phyloP scores from a whole-genome alignment of 345 rosid genomes.

The Dimocarpus longan region DNA sequence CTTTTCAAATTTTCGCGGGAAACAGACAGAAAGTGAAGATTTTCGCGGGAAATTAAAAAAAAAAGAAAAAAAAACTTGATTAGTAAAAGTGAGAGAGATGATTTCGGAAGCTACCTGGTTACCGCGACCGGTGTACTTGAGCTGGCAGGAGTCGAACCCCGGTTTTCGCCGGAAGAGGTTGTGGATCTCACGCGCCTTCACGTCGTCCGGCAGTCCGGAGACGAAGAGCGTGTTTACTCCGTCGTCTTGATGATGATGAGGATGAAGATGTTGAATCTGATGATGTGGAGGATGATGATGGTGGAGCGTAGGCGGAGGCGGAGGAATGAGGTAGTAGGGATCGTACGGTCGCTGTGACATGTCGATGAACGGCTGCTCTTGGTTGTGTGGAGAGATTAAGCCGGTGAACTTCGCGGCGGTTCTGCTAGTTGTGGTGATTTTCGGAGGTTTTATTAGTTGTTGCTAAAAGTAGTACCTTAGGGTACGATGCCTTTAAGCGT shows the following conservation, averaged over 20 bases:
- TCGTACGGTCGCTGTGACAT: slow-evolving; percentile 68
- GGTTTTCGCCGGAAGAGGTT: slow-evolving; percentile 79
- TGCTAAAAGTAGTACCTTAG: background rate
- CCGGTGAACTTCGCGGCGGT: background rate
- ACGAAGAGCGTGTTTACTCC: slow-evolving; percentile 75
- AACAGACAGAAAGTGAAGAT: slow-evolving; percentile 18
- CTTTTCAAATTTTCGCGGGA: slow-evolving; percentile 2
- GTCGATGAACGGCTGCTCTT: background rate
- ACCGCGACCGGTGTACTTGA: slow-evolving; percentile 93
- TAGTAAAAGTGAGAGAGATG: background rate
- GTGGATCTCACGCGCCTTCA: slow-evolving; percentile 89
- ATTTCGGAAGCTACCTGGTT: slow-evolving; percentile 54
- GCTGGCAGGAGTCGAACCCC: slow-evolving; percentile 82
- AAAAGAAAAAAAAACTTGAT: no score
- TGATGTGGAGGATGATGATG: slow-evolving; percentile 20
- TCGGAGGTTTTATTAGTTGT: background rate
- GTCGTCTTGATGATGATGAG: slow-evolving; percentile 24
- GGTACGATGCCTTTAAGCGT: background rate
- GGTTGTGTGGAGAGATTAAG: background rate
- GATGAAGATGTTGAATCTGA: slow-evolving; percentile 15
- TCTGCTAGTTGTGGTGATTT: background rate
- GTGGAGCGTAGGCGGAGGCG: slow-evolving; percentile 18
- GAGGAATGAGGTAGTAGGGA: slow-evolving; percentile 50
- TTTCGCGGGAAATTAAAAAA: background rate
- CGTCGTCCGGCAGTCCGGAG: slow-evolving; percentile 88